Evolutionary conservation across 2,329 filamentous ascomycete genomes (phyloP), one percentile per base, ranked within the genome.

Genomic region (Nemania diffusa): DNA sequence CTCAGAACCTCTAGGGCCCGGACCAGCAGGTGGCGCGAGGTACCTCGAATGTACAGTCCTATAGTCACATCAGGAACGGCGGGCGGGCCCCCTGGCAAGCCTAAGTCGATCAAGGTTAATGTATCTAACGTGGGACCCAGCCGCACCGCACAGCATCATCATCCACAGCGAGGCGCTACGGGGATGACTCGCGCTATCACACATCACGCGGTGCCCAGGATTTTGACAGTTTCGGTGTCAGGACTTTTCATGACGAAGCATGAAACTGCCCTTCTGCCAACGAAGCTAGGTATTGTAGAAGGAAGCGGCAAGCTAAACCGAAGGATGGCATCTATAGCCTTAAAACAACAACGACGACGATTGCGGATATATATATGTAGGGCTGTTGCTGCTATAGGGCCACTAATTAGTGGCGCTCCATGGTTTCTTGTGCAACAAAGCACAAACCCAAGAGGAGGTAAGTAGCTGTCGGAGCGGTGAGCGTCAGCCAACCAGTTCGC

Each of bases 1-100:
- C 72, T 72, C 73, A 71, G 70, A 74, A 71, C 71, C 69, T 63
- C 65, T 48, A 59, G 64, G 73, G 72, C 73, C 71, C 64, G 65
- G 69, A 57, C 57, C 60, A 42, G 65, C 62, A 74, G 59, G 74
- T 76, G 70, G 68, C 65, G 56, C 48, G 24, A 75, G 62, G 74
- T 75, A 73, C 64, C 71, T 53, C 11, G 17, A 48, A 70, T n/a
- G 73, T 74, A 40, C 34, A 7, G 5, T 3, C 34, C 34, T 40
- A 40, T 40, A 73, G 57, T 65, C 67, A 37, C 72, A 70, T 73
- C 69, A 72, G 70, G 70, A 72, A 72, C 70, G 67, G 63, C 60
- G 42, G 62, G 57, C 67, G 61, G 60, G 63, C n/a, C 40, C 64
- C 69, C 58, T 70, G 59, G 67, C 70, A 65, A 72, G 70, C 69